These are phyloP conservation scores for Marasmius tenuissimus DNA, from an alignment of 1,284 basidiomycete species.

Conservation along the genomic window DNA sequence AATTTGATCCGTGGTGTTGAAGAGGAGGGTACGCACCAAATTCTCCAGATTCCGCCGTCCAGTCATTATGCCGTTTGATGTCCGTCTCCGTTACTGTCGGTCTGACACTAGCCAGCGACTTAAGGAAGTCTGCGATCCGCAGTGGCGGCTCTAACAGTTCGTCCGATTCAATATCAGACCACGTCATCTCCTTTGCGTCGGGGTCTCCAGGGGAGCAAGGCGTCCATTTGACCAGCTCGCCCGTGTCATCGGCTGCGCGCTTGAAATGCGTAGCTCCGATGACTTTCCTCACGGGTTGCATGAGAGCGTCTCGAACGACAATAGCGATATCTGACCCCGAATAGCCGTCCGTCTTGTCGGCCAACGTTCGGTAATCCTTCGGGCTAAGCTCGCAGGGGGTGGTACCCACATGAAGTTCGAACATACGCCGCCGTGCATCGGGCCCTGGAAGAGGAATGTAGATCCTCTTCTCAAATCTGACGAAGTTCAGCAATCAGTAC, in stretches of 20 bases:
- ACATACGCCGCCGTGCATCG: conserved; percentile 94
- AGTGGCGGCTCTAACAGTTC: conserved; percentile 88
- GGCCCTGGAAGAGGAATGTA: conserved; percentile 96
- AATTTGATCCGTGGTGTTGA: background rate
- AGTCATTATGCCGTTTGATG: conserved; percentile 88
- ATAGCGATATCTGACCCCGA: conserved; percentile 96
- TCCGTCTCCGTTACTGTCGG: conserved; percentile 92
- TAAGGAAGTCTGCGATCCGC: conserved; percentile 81
- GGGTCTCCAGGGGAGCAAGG: conserved; percentile 95
- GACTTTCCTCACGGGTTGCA: conserved; percentile 98
- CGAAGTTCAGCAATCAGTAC: background rate
- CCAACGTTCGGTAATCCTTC: conserved; percentile 83
- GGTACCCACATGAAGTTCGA: conserved; percentile 92
- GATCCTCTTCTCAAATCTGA: conserved; percentile 94
- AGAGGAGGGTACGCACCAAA: background rate
- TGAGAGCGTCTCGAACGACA: conserved; percentile 94
- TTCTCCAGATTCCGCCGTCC: conserved; percentile 83
- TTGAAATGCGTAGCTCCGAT: conserved; percentile 97
- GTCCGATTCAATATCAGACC: conserved; percentile 92
- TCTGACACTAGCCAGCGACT: conserved; percentile 78
- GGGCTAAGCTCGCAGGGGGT: conserved; percentile 85
- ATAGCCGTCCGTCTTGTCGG: conserved; percentile 89
- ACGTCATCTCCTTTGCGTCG: conserved; percentile 85
- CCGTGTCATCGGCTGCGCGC: conserved; percentile 38
- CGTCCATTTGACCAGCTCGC: conserved; percentile 63